Evolutionary conservation across 352 stramenopile genomes (phyloP), one percentile per base, ranked within the genome.

Genomic region (Globisporangium cederbergense): DNA sequence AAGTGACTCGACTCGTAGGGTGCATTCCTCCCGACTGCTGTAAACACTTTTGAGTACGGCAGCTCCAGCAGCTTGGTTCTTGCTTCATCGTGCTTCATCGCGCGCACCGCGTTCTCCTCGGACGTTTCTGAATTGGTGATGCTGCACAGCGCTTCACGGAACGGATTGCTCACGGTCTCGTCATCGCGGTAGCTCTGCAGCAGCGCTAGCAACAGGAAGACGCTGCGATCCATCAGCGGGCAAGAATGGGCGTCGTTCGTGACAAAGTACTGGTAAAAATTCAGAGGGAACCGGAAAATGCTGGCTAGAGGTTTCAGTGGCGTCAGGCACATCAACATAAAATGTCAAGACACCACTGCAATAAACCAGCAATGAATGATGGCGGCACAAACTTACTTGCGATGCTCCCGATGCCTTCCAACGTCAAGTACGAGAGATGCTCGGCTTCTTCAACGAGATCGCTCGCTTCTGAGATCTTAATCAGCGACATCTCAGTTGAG

Each of bases 241-340:
- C 75, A 88, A 32, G 78, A 68, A 14, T 74, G 75, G 32, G 69
- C 76, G 20, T 88, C 82, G 30, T 66, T 70, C 22, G 75, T 62
- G 7, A 89, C 81, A 40, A 93, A 91, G 60, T 86, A 91, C n/a
- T 76, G 67, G 46, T 87, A 78, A 56, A 91, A 88, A 47, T 54
- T 86, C 65, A 77, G 68, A 16, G 81, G 82, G 30, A 89, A 85
- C 6, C 74, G 75, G 55, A 91, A 87, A 43, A 91, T 84, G 20
- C 77, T 83, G 34, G 73, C 80, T 91, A 62, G 18, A 68, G 1
- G 25, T 36, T 45, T 52, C 14, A 18, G 40, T 14, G n/a, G 18
- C 40, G 14, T 13, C 40, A 10, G 47, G 32, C 47, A 57, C 52
- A 40, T 28, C 3, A 7, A 56, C 25, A 59, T 11, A 6, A 13